These are phyloP conservation scores for Penicillium digitatum DNA, from an alignment of 2,329 filamentous ascomycete genomes.

Conservation along the genomic window DNA sequence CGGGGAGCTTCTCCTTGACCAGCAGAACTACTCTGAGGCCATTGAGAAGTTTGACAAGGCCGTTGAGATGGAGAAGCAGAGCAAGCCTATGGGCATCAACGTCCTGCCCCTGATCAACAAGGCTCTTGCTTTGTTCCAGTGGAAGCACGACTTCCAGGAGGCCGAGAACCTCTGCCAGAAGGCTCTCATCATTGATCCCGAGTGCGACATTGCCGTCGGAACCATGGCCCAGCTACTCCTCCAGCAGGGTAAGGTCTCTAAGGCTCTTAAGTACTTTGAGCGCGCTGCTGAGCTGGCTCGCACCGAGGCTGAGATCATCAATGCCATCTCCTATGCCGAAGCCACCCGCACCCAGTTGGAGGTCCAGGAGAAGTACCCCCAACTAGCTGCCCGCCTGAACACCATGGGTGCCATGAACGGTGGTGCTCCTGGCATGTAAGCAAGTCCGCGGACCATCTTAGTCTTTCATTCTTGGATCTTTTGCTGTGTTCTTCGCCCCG, in stretches of 20 bases:
- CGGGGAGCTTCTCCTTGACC: conserved; percentile 91
- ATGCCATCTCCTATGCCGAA: conserved; percentile 93
- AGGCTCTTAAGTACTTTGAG: conserved; percentile 95
- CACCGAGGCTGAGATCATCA: conserved; percentile 93
- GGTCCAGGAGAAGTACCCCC: conserved; percentile 80
- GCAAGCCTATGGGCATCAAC: conserved; percentile 93
- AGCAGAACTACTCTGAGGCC: conserved; percentile 90
- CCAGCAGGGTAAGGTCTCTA: conserved; percentile 94
- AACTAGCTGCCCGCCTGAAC: conserved; percentile 68
- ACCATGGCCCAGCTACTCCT: conserved; percentile 97
- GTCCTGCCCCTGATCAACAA: conserved; percentile 98
- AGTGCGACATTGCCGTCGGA: conserved; percentile 97
- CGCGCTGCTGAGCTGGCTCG: conserved; percentile 88
- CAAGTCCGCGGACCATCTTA: conserved; percentile 8
- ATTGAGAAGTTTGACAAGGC: conserved; percentile 97
- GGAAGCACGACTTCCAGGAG: conserved; percentile 93
- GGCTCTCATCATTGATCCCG: conserved; percentile 94
- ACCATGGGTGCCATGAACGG: conserved; percentile 50
- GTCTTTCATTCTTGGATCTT: conserved; percentile 7
- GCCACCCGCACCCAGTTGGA: conserved; percentile 94
- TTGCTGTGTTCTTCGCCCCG: conserved; percentile 16
- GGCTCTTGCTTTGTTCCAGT: conserved; percentile 92
- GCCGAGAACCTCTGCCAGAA: conserved; percentile 96
- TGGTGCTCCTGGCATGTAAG: conserved; percentile 35
- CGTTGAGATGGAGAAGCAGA: conserved; percentile 97